Base-by-base conservation (phyloP, 495 filamentous ascomycete genomes). In the Aspergillus campestris region DNA sequence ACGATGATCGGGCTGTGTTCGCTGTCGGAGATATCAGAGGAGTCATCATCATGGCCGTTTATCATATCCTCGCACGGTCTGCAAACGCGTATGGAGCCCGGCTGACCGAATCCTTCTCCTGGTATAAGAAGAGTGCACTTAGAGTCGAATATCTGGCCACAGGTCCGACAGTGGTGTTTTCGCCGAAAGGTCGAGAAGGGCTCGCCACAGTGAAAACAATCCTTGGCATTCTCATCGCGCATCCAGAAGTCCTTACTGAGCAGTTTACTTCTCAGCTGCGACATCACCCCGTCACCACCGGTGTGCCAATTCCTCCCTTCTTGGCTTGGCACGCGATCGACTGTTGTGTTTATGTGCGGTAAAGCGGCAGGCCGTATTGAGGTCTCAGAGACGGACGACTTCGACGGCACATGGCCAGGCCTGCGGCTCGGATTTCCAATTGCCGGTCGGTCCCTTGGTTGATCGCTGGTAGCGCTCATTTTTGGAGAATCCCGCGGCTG, bases 221-320 rank as follows among this genome's bases (percentile, higher is more conserved):
- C 91, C 64, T 91, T 97, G 37, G 89, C 91, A 58, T 94, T 95
- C 57, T 97, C 94, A 65, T 99, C 94, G 37, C 86, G 85, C 94
- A 99, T 99, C 94, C 94, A 99, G 58, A 94, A 97, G 43, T 95
- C 88, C 60, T 86, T 91, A 53, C 84, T 95, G 10, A 97, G 69
- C 30, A 96, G 77, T 59, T 85, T 87, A 55, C 86, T 90, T 46
- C 83, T 74, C 65, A 89, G 78, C 56, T 87, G 62, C 10, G 61
- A 61, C 29, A 64, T 45, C 29, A 58, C 60, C 34, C 60, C 54
- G 40, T 67, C 62, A 27, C 49, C 47, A 31, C 48, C 57, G 30
- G 34, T 30, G 43, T 49, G 64, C 40, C 49, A 57, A 9, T 46
- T 51, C 13, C 48, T 55, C 24, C 40, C 48, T 39, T 51, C 55